Conservation (phyloP, 805 yeast species). For the Pichia cabralensis region DNA sequence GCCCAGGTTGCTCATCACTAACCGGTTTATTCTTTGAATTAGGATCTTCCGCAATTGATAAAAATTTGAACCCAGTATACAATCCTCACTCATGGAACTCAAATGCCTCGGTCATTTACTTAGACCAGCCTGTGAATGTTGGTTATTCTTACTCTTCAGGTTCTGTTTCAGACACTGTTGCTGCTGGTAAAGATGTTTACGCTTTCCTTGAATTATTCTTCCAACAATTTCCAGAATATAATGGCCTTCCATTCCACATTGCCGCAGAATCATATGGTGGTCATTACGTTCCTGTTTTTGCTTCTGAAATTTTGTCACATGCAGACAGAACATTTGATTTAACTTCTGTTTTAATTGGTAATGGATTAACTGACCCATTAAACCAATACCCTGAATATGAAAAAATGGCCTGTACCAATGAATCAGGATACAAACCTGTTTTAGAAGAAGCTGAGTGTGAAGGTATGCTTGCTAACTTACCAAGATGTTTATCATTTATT, state of each 20-base stretch:
- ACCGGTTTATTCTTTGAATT: constrained; percentile 86
- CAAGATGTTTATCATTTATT: constrained; percentile 55
- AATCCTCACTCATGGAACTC: constrained; percentile 88
- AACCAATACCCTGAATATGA: constrained; percentile 70
- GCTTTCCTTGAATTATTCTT: constrained; percentile 78
- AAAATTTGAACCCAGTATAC: constrained; percentile 53
- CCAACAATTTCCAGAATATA: constrained; percentile 69
- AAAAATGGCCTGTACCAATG: constrained; percentile 92
- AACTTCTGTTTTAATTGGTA: constrained; percentile 79
- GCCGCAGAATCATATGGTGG: constrained; percentile 85
- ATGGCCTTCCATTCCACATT: constrained; percentile 53
- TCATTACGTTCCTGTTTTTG: constrained; percentile 67
- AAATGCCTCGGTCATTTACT: constrained; percentile 81
- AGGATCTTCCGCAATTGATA: constrained; percentile 74
- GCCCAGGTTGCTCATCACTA: constrained; percentile 91
- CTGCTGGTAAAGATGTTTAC: constrained; percentile 83
- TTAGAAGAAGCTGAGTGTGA: constrained; percentile 61
- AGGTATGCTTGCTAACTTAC: constrained; percentile 48
- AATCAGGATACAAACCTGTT: constrained; percentile 67
- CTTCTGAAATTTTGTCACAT: constrained; percentile 44
- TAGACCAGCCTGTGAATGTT: constrained; percentile 91
- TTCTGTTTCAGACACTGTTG: constrained; percentile 55
- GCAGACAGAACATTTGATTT: constrained; percentile 52
- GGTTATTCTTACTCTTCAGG: constrained; percentile 77
- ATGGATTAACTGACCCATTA: constrained; percentile 82